These are phyloP conservation scores for Tulasnella sp. DNA, from an alignment of 768 basidiomycete species.

Conservation along the genomic window DNA sequence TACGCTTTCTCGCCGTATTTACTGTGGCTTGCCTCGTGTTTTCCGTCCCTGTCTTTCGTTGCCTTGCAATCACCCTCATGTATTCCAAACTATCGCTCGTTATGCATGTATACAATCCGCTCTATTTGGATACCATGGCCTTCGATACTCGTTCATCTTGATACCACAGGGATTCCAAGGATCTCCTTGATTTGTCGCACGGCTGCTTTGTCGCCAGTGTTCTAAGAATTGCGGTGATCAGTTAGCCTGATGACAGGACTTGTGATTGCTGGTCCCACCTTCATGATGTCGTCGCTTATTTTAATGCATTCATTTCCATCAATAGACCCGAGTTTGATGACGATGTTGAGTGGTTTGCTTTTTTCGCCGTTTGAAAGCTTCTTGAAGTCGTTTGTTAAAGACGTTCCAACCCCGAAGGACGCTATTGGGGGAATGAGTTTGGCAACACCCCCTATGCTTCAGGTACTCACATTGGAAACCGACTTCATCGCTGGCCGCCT, in stretches of 20 bases:
- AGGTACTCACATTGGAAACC: constrained; percentile 57
- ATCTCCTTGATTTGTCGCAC: constrained; percentile 56
- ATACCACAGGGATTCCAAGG: constrained; percentile 29
- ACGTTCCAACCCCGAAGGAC: constrained; percentile 91
- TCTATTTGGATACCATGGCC: not conserved
- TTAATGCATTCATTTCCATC: constrained; percentile 78
- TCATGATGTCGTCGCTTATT: constrained; percentile 86
- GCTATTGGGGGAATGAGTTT: constrained; percentile 43
- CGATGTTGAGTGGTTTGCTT: constrained; percentile 87
- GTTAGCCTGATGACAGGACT: not conserved
- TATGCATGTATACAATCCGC: not conserved
- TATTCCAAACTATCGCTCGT: not conserved
- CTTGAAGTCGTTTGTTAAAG: constrained; percentile 82
- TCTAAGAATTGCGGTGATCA: constrained; percentile 40
- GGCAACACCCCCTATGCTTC: constrained; percentile 18
- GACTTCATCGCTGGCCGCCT: constrained; percentile 61
- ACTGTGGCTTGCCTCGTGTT: not conserved
- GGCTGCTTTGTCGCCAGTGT: constrained; percentile 60
- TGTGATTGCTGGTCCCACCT: constrained; percentile 45
- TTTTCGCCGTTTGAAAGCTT: constrained; percentile 46
- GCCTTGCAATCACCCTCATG: not conserved
- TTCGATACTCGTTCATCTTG: not conserved
- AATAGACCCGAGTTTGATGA: constrained; percentile 83
- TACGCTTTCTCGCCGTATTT: not conserved
- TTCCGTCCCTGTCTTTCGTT: not conserved